Percentiles rank a stretch among this genome's conserved stretches.
Evolutionary conservation across 2,329 filamentous ascomycete genomes (phyloP).

Genomic region (Fusarium miscanthi): DNA sequence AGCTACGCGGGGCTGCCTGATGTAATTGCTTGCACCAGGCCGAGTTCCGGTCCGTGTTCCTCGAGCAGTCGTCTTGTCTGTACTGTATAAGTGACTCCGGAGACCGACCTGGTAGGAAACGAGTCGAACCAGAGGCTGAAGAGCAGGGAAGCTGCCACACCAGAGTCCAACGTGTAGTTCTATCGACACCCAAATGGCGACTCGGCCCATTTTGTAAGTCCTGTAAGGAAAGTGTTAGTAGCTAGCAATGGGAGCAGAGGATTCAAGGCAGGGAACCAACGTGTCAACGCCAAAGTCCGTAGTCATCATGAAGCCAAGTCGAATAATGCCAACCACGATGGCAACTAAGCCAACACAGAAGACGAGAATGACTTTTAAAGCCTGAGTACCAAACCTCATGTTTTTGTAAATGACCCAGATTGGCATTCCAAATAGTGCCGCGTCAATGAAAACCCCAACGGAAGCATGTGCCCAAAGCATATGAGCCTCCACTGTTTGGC

Average conservation of each 20-base stretch:
- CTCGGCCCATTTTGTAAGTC: not conserved
- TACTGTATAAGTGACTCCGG: not conserved
- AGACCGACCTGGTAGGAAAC: not conserved
- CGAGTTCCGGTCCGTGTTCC: not conserved
- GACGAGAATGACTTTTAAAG: not conserved
- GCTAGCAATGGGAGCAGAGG: accelerated
- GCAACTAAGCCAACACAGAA: not conserved
- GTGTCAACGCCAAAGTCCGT: not conserved
- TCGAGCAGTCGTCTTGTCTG: not conserved
- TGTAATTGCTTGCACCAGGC: not conserved
- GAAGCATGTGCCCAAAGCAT: not conserved
- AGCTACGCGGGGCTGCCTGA: not conserved
- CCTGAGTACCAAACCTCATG: not conserved
- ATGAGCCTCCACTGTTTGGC: not conserved
- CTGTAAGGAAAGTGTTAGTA: accelerated
- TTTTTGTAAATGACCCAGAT: not conserved
- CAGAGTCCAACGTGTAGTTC: not conserved
- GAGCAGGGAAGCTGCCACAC: not conserved
- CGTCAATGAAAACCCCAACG: not conserved
- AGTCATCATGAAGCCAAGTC: not conserved
- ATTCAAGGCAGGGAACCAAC: accelerated
- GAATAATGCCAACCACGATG: not conserved
- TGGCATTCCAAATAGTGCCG: not conserved
- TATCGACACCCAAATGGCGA: not conserved
- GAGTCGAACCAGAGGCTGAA: not conserved